Percentiles rank a stretch among this genome's conserved stretches.
Evolutionary conservation across 148 eudicot species (phyloP).

Genomic region (Chenopodium berlandieri): DNA sequence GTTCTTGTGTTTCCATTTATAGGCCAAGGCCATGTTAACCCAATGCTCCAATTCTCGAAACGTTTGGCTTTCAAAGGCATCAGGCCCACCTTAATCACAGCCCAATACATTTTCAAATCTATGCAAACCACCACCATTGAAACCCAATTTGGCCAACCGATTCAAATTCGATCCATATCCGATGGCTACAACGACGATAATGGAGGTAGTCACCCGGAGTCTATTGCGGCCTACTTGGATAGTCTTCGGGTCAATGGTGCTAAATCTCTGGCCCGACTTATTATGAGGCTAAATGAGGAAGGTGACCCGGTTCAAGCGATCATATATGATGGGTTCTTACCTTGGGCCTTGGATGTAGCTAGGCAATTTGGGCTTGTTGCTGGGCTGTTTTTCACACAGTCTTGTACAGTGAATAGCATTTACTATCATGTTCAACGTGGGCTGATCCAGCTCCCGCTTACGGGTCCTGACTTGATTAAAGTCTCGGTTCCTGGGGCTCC

Average conservation of each 20-base stretch:
- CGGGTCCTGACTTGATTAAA: constrained; percentile 8
- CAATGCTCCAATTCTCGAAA: constrained; percentile 57
- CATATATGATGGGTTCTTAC: constrained; percentile 48
- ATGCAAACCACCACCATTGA: constrained; percentile 24
- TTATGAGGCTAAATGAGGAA: constrained; percentile 18
- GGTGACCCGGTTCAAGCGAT: constrained; percentile 35
- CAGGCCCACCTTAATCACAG: constrained; percentile 37
- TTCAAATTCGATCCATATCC: constrained; percentile 40
- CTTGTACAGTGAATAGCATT: constrained; percentile 47
- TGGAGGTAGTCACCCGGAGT: constrained; percentile 33
- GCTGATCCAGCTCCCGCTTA: constrained; percentile 31
- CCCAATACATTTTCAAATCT: constrained; percentile 34
- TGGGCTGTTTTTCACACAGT: constrained; percentile 51
- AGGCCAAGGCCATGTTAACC: constrained; percentile 66
- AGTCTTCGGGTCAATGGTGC: constrained; percentile 31
- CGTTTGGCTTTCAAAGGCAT: constrained; percentile 43
- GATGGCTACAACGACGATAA: constrained; percentile 45
- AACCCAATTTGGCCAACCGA: constrained; percentile 15
- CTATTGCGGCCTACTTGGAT: constrained; percentile 29
- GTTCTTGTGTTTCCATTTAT: constrained; percentile 51
- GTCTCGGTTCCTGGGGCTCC: constrained; percentile 50
- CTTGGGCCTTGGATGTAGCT: constrained; percentile 55
- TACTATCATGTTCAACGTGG: constrained; percentile 55
- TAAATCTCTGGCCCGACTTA: constrained; percentile 33
- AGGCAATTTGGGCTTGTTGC: constrained; percentile 32